phyloP scores from a whole-genome alignment of 2,329 filamentous ascomycete genomes.

The Talaromyces sp. region DNA sequence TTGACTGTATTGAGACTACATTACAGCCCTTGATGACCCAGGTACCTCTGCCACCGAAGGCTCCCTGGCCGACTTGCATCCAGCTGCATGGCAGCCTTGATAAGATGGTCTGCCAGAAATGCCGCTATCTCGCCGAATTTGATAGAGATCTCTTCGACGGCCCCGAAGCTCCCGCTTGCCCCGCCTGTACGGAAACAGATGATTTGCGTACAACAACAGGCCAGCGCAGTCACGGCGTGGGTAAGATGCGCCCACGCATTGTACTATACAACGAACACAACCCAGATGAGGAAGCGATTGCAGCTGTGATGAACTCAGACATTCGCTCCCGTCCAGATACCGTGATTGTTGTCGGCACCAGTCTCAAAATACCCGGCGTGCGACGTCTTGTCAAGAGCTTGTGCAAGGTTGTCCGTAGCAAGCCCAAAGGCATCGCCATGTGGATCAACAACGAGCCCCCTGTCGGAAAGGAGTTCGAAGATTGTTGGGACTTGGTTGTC shows the following conservation, averaged over 20 bases:
- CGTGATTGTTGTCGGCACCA: constrained; percentile 91
- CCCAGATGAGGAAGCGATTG: constrained; percentile 93
- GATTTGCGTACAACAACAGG: constrained; percentile 71
- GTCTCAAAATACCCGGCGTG: constrained; percentile 90
- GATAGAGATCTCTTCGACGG: constrained; percentile 77
- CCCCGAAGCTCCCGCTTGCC: constrained; percentile 75
- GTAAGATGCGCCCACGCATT: constrained; percentile 83
- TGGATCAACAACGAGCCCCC: constrained; percentile 94
- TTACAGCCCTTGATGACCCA: constrained; percentile 74
- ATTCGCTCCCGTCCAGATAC: constrained; percentile 82
- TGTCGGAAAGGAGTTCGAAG: constrained; percentile 75
- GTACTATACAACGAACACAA: constrained; percentile 97
- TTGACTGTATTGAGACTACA: constrained; percentile 87
- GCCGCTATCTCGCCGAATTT: constrained; percentile 70
- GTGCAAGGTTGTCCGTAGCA: constrained; percentile 78
- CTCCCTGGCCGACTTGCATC: constrained; percentile 87
- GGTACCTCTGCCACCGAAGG: constrained; percentile 77
- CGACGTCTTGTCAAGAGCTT: constrained; percentile 85
- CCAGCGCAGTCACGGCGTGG: constrained; percentile 90
- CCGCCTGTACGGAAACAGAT: constrained; percentile 70
- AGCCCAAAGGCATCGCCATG: constrained; percentile 74
- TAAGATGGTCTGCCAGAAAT: constrained; percentile 97
- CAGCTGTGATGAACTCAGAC: constrained; percentile 81
- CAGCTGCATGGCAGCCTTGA: constrained; percentile 90
- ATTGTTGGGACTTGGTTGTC: constrained; percentile 90